Evolutionary conservation across 495 filamentous ascomycete species (phyloP), one percentile per base, ranked within the genome.

Genomic region (Penicillium macrosclerotiorum): DNA sequence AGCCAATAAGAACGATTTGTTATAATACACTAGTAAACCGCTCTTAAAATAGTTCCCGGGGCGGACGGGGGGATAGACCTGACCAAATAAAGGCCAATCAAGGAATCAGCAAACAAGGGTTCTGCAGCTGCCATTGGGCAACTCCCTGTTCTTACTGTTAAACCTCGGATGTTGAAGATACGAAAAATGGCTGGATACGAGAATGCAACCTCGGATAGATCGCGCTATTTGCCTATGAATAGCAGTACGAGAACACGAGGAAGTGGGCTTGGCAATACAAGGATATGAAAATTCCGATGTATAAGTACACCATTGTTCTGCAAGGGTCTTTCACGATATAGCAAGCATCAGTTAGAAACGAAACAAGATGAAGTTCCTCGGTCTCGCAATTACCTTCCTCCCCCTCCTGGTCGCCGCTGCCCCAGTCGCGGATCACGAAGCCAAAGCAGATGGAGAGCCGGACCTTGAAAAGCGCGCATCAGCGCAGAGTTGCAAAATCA

Each of bases 111-210:
- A 34, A 18, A 34, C 14, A 34, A 34, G 13, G 16, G 13, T 34
- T 34, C 13, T 34, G 1, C 32, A 18, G 14, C 32, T 18, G 32
- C 32, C 14, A 34, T 18, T 34, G 32, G 32, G 32, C 13, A 18
- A 34, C 32, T 34, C 14, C 14, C 19, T 34, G 14, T 18, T 34
- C 8, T 34, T 18, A 16, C 20, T 40, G 19, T 25, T 41, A 29
- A 41, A 18, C 24, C 25, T 30, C 38, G 14, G 25, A 41, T 31
- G 7, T 19, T n/a, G 20, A 30, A 41, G 23, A 41, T 42, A 42
- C 39, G 29, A 29, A 42, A 42, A 42, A 42, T 31, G 39, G 39
- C 26, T 42, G 26, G 26, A 42, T 42, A 42, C 39, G 39, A 42
- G 39, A 31, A 42, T 42, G 39, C 39, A 42, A 42, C 39, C 25